Base-by-base conservation (phyloP, 441 rosid genomes). In the Theobroma grandiflorum region DNA sequence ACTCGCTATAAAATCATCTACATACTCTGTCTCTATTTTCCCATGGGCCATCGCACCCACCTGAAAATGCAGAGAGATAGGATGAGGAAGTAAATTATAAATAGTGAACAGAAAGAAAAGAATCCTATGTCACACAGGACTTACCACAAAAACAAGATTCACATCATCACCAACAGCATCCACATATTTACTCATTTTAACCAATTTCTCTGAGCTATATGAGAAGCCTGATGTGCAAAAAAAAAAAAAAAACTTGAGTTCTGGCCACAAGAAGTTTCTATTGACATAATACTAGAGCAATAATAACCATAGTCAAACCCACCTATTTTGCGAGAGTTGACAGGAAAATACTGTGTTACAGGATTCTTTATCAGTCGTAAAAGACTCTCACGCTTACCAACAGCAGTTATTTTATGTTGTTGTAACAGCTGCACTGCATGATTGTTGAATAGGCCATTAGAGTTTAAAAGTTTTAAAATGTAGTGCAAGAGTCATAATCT, bases 11-110 rank as follows among this genome's bases (percentile, higher is more conserved):
- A 88, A 88, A 77, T 94, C 97, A 47, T 95, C 97, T 1, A 91
- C 87, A 70, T 92, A 94, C 53, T 94, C 94, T 0, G 87, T 82
- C 2, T 90, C 86, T 76, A 94, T 91, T 83, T 92, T 95, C 57
- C 99, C 99, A 49, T 95, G 97, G 15, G 98, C 86, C 99, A 95
- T 92, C 2, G 98, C 97, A 78, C 99, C 99, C 69, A 92, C 90
- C 99, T 95, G 89, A 68, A 79, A 8, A 73, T 72, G 49, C 62
- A 59, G 35, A 40, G 75, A 14, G 52, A 80, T 47, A 33, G 18
- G 49, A 20, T 62, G 33, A 49, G 67, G 61, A 72, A 22, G 31
- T 62, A 67, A 49, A 55, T 0, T 45, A 47, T 37, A 66, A 70
- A 52, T n/a, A 67, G 59, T 33, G 1, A 76, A 6, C 9, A 61